A percentile compares a stretch with the other conserved stretches of the same genome.
These are phyloP conservation scores for Chondrostereum purpureum DNA, from an alignment of 1,284 basidiomycete genomes.

Conservation along the genomic window DNA sequence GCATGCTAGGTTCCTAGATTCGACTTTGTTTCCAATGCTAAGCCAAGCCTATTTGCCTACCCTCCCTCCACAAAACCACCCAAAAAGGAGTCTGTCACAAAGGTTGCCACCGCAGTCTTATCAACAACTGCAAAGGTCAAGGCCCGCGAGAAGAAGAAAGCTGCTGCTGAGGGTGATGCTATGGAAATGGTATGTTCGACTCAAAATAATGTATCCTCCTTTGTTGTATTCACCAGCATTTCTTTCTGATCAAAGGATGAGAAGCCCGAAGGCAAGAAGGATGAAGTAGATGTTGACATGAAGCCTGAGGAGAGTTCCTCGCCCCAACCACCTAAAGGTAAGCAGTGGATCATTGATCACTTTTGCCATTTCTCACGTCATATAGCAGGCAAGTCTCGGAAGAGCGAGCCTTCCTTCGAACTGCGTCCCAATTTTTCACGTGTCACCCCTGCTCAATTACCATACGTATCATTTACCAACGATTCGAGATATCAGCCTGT, in stretches of 20 bases:
- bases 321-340: slow-evolving; percentile 37
- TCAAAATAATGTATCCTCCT: slow-evolving; percentile 4
- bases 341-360: neutral
- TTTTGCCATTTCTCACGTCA: neutral
- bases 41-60: slow-evolving; percentile 87
- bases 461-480: slow-evolving; percentile 76
- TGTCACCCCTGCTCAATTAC: slow-evolving; percentile 86
- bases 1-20: slow-evolving; percentile 76
- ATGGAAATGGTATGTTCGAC: slow-evolving; percentile 72
- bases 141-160: slow-evolving; percentile 86
- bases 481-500: slow-evolving; percentile 87
- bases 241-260: slow-evolving; percentile 37
- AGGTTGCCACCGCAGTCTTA: slow-evolving; percentile 87
- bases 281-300: slow-evolving; percentile 69
- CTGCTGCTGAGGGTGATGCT: slow-evolving; percentile 67
- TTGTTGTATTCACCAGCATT: neutral
- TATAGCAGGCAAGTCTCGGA: slow-evolving; percentile 31
- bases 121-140: slow-evolving; percentile 94
- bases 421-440: slow-evolving; percentile 85
- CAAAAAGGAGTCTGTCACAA: slow-evolving; percentile 85
- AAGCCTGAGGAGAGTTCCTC: slow-evolving; percentile 37
- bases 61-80: slow-evolving; percentile 79
- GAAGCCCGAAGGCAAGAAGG: slow-evolving; percentile 43
- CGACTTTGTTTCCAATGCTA: slow-evolving; percentile 83
- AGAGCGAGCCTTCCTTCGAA: slow-evolving; percentile 73